Percentiles rank a stretch among this genome's conserved stretches.
Conservation (phyloP, 2,329 filamentous ascomycete genomes). For the Rutstroemia sp. region DNA sequence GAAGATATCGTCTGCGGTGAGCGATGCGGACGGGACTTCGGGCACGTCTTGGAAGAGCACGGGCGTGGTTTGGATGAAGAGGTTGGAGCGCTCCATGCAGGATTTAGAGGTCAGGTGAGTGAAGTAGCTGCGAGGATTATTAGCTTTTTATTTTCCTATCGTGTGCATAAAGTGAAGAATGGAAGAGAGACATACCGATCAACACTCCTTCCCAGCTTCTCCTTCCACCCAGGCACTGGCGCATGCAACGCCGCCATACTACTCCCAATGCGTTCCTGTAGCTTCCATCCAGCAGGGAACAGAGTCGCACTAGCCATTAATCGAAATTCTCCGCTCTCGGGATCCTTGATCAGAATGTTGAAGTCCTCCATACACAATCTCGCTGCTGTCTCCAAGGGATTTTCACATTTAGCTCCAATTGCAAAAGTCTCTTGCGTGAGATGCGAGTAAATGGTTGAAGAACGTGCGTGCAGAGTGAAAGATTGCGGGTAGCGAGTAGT, state of each 20-base stretch:
- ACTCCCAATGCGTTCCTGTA: slow-evolving; percentile 41
- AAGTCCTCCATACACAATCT: slow-evolving; percentile 45
- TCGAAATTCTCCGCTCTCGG: slow-evolving; percentile 39
- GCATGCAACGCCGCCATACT: slow-evolving; percentile 40
- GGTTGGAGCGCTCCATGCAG: slow-evolving; percentile 41
- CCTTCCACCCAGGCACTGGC: slow-evolving; percentile 42
- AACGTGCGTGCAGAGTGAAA: slow-evolving; percentile 32
- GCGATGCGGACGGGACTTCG: slow-evolving; percentile 29
- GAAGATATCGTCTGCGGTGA: slow-evolving; percentile 32
- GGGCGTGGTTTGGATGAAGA: slow-evolving; percentile 41
- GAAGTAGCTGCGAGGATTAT: slow-evolving; percentile 33
- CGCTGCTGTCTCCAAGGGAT: slow-evolving; percentile 43
- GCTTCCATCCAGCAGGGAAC: slow-evolving; percentile 45
- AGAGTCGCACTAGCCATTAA: slow-evolving; percentile 44
- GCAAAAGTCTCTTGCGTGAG: slow-evolving; percentile 37
- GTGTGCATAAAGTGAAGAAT: background rate
- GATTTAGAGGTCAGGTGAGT: slow-evolving; percentile 35
- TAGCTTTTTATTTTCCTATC: slow-evolving; percentile 3
- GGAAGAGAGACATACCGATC: slow-evolving; percentile 31
- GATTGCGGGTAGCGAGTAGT: slow-evolving; percentile 35
- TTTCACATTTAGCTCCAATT: slow-evolving; percentile 30
- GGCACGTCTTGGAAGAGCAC: slow-evolving; percentile 39
- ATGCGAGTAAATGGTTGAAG: slow-evolving; percentile 32
- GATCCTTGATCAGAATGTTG: slow-evolving; percentile 38
- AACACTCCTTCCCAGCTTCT: slow-evolving; percentile 36